A percentile compares a stretch with the other conserved stretches of the same genome.
Evolutionary conservation across 257 asterid genomes (phyloP).

Genomic region (Petrea volubilis): DNA sequence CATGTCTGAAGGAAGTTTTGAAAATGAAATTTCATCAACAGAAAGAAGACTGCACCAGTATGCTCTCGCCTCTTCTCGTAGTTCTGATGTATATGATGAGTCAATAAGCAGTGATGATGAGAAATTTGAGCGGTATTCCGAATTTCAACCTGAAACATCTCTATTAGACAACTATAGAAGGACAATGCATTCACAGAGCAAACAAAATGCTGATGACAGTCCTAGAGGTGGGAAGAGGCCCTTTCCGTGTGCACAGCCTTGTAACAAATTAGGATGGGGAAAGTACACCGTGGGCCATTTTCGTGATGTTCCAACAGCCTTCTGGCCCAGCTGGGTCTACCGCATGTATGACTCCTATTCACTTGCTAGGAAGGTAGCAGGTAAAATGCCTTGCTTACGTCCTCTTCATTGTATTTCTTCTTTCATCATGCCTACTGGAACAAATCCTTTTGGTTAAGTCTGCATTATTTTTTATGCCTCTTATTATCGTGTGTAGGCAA

Average conservation of each 20-base stretch:
- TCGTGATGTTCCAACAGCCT: slow-evolving; percentile 79
- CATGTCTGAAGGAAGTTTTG: slow-evolving; percentile 87
- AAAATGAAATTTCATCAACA: slow-evolving; percentile 69
- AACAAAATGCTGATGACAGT: slow-evolving; percentile 37
- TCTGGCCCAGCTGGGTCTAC: slow-evolving; percentile 96
- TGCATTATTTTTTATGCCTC: not conserved
- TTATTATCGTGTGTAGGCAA: not conserved
- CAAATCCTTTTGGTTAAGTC: not conserved
- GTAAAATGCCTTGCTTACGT: slow-evolving; percentile 37
- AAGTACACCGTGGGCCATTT: slow-evolving; percentile 47
- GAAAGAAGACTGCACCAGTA: slow-evolving; percentile 82
- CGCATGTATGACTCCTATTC: slow-evolving; percentile 78
- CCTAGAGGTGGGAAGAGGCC: slow-evolving; percentile 34
- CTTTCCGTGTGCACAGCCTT: slow-evolving; percentile 28
- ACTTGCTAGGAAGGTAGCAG: slow-evolving; percentile 92
- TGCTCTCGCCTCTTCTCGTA: slow-evolving; percentile 52
- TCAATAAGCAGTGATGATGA: slow-evolving; percentile 79
- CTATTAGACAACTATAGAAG: slow-evolving; percentile 40
- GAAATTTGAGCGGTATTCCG: slow-evolving; percentile 39
- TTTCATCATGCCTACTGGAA: not conserved
- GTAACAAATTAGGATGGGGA: slow-evolving; percentile 37
- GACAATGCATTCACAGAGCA: slow-evolving; percentile 31
- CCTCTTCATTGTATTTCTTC: not conserved
- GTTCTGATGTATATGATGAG: slow-evolving; percentile 50
- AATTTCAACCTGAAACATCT: slow-evolving; percentile 37